Conservation (phyloP, 2,329 filamentous ascomycete genomes). For the Neofusicoccum sp. region DNA sequence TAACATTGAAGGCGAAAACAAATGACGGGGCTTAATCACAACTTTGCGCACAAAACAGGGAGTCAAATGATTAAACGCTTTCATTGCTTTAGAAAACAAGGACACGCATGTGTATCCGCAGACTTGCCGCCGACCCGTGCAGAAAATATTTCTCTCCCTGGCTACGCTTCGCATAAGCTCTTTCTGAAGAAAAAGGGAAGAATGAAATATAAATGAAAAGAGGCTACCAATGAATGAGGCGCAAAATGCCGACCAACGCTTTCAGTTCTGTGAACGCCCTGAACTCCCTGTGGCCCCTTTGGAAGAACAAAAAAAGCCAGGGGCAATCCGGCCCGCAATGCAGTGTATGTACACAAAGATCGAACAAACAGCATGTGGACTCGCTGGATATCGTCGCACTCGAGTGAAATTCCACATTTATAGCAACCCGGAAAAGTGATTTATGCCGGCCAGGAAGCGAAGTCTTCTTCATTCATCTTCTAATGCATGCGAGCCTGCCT, state of each 20-base stretch:
- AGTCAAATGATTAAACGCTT: not conserved
- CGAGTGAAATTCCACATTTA: not conserved
- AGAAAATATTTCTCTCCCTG: not conserved
- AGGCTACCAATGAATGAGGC: not conserved
- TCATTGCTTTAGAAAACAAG: constrained; percentile 7
- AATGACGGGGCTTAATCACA: too few relatives aligned
- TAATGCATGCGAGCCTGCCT: constrained; percentile 1
- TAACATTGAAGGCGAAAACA: too few relatives aligned
- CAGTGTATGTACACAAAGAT: constrained; percentile 11
- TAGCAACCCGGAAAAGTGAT: not conserved
- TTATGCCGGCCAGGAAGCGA: not conserved
- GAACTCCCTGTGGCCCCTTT: not conserved
- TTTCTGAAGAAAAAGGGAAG: not conserved
- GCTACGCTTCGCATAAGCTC: not conserved
- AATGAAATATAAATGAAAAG: not conserved
- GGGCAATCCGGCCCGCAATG: not conserved
- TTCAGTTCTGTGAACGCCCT: not conserved
- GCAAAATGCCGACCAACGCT: not conserved
- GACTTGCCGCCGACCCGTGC: not conserved
- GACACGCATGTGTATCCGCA: not conserved
- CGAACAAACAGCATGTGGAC: constrained; percentile 2
- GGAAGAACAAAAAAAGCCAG: not conserved
- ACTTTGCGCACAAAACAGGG: not conserved
- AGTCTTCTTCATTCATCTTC: not conserved
- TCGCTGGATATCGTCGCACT: constrained; percentile 4